A percentile compares a stretch with the other conserved stretches of the same genome.
Conservation (phyloP, 1,284 basidiomycete genomes). For the Heterobasidion occidentale region DNA sequence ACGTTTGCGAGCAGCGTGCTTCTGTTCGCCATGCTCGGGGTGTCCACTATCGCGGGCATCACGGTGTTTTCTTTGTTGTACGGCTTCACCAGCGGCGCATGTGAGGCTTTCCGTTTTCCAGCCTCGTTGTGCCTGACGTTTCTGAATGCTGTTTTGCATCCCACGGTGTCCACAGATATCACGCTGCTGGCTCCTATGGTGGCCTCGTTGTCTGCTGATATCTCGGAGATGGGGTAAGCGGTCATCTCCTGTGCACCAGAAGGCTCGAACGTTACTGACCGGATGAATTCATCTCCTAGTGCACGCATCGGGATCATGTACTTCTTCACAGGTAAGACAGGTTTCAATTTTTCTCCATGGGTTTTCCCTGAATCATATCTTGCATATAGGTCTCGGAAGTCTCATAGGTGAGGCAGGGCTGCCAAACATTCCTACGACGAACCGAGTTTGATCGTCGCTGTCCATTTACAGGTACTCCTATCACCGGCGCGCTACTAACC, state of each 20-base stretch:
- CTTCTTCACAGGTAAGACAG: not conserved
- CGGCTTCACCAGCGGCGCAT: constrained; percentile 21
- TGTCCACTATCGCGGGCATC: constrained; percentile 14
- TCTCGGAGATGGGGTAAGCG: constrained; percentile 8
- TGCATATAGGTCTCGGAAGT: not conserved
- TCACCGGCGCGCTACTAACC: not conserved
- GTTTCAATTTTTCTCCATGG: not conserved
- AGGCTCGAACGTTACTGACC: not conserved
- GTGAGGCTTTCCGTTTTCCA: constrained; percentile 10
- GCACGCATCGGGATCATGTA: not conserved
- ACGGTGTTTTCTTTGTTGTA: constrained; percentile 21
- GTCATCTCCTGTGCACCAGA: not conserved
- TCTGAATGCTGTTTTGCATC: not conserved
- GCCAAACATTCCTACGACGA: not conserved
- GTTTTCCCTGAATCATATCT: not conserved
- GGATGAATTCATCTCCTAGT: not conserved
- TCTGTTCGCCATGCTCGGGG: constrained; percentile 22
- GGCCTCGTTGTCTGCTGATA: not conserved
- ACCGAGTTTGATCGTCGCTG: not conserved
- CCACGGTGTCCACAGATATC: not conserved
- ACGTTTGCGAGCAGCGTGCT: constrained; percentile 15
- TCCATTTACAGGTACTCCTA: not conserved
- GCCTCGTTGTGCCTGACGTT: not conserved
- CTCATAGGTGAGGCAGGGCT: not conserved
- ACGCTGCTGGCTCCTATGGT: constrained; percentile 2